Evolutionary conservation across 2,329 filamentous ascomycete species (phyloP).

Genomic region (Hirsutella thompsonii): DNA sequence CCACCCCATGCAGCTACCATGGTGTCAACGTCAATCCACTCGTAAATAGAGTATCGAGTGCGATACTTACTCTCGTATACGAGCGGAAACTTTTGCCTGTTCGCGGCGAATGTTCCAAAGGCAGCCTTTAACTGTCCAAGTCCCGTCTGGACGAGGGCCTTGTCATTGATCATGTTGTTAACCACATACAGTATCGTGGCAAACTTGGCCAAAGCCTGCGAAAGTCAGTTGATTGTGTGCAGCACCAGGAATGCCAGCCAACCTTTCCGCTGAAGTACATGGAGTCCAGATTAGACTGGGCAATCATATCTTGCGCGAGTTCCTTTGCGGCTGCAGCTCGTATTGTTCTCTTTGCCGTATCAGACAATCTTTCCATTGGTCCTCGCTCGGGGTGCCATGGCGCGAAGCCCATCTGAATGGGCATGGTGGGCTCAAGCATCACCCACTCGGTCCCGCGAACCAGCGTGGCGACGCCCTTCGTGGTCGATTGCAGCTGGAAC

Average conservation of each 20-base stretch:
- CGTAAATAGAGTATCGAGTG: no score
- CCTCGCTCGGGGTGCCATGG: conserved; percentile 56
- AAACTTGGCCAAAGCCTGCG: conserved; percentile 60
- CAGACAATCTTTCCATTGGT: conserved; percentile 31
- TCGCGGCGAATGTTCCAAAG: conserved; percentile 53
- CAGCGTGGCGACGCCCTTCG: conserved; percentile 68
- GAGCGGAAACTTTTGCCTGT: conserved; percentile 55
- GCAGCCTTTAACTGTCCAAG: conserved; percentile 50
- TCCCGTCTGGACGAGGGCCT: conserved; percentile 40
- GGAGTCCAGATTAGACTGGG: conserved; percentile 63
- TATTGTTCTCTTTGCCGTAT: conserved; percentile 46
- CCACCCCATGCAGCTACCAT: conserved; percentile 58
- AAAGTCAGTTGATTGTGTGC: conserved; percentile 7
- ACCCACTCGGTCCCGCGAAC: conserved; percentile 65
- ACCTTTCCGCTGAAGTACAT: conserved; percentile 92
- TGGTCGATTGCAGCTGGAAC: conserved; percentile 62
- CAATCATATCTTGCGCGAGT: conserved; percentile 60
- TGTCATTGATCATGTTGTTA: conserved; percentile 48
- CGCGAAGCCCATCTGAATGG: conserved; percentile 60
- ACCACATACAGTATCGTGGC: conserved; percentile 54
- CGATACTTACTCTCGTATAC: conserved; percentile 48
- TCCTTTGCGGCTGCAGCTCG: conserved; percentile 54
- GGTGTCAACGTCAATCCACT: no score
- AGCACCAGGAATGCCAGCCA: conserved; percentile 2
- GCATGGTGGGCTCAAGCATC: conserved; percentile 62